Evolutionary conservation across 805 yeast species (phyloP), one percentile per base, ranked within the genome.

Genomic region (Candida schatavii): DNA sequence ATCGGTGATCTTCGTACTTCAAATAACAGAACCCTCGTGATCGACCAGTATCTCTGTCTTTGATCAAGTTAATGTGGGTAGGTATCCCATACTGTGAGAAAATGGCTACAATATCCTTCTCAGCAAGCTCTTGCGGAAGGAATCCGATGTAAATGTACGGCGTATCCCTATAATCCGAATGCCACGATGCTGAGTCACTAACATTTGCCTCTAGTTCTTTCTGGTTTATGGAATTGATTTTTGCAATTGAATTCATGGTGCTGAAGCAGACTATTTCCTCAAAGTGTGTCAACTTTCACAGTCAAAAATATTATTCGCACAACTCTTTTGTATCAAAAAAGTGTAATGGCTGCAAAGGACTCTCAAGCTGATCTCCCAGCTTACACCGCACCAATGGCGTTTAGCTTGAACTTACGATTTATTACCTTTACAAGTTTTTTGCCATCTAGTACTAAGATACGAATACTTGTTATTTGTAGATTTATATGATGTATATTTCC

Each of bases 31-130:
- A 87, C 5, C 96, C 93, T 41, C 74, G 71, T 2, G 88, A 79
- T 42, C 75, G 74, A 2, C 46, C 47, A 9, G 51, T 49, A 13
- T 61, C 75, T 43, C 68, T 70, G 54, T 88, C 91, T 44, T 91
- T 73, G 20, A 78, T 75, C 39, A 90, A 65, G 39, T 82, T 78
- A 27, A 91, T 57, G 50, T 85, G 86, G 0, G 85, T 83, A 0
- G 97, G 97, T 15, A 81, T 75, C 0, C 98, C 98, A 60, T 77
- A 91, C 55, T 91, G 97, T 2, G 96, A 85, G 57, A 91, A 91
- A 25, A 90, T 77, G 0, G 80, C 74, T 5, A 89, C 54, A 0
- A 91, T 60, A 56, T 91, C 97, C 37, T 81, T 80, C 56, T 88
- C 96, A 6, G 78, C 79, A 21, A 88, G 58, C 25, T 78, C 77